Evolutionary conservation across 345 rosid species (phyloP).

Genomic region (Streptanthus diversifolius): DNA sequence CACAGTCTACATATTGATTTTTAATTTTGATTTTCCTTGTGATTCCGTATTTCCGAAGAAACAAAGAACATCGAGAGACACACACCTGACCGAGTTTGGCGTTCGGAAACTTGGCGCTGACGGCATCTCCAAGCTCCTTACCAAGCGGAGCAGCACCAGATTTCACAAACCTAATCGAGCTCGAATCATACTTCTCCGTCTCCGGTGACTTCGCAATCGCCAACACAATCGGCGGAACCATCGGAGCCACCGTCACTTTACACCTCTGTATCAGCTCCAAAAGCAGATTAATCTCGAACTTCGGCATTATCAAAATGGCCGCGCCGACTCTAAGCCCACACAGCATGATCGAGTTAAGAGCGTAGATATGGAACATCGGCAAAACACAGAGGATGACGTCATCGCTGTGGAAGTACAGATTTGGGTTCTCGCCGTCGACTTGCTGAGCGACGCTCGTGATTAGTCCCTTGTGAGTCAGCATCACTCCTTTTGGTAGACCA

Average conservation of each 20-base stretch:
- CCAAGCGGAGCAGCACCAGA: slow-evolving; percentile 94
- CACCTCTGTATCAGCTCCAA: slow-evolving; percentile 59
- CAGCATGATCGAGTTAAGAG: slow-evolving; percentile 63
- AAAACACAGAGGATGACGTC: slow-evolving; percentile 72
- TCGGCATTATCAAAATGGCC: slow-evolving; percentile 75
- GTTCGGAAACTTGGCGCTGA: slow-evolving; percentile 61
- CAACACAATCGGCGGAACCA: slow-evolving; percentile 79
- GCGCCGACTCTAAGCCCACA: slow-evolving; percentile 83
- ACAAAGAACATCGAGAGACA: not conserved
- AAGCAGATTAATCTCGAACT: slow-evolving; percentile 55
- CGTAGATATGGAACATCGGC: slow-evolving; percentile 84
- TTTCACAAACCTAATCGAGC: slow-evolving; percentile 60
- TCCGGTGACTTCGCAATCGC: slow-evolving; percentile 61
- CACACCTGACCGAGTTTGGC: slow-evolving; percentile 89
- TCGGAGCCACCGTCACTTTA: slow-evolving; percentile 67
- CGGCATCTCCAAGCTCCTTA: slow-evolving; percentile 81
- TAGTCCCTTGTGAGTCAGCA: slow-evolving; percentile 75
- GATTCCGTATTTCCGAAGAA: not conserved
- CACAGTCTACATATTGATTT: not conserved
- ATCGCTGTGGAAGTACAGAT: slow-evolving; percentile 58
- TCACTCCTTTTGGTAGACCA: slow-evolving; percentile 91
- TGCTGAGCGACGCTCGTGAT: slow-evolving; percentile 88
- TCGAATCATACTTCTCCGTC: slow-evolving; percentile 58
- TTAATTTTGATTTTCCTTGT: too few species aligned
- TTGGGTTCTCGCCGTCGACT: slow-evolving; percentile 93